Percentiles rank a stretch among this genome's conserved stretches.
Conservation (phyloP, 768 basidiomycete genomes). For the Calocera cornea region DNA sequence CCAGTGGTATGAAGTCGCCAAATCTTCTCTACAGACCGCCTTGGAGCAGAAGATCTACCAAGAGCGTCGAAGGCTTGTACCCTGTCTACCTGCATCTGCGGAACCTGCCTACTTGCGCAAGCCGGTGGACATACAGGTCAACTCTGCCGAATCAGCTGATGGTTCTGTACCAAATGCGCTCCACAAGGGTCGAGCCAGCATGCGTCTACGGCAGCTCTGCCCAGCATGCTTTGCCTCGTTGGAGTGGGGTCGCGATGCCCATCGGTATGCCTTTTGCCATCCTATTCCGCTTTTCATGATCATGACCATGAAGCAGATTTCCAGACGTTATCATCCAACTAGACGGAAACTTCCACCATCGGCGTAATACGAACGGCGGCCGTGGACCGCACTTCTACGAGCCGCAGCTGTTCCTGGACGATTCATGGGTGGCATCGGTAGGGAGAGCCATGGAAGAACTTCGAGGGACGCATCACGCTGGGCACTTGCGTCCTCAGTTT, state of each 20-base stretch:
- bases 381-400: background rate
- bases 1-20: background rate
- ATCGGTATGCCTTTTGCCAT: background rate
- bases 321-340: background rate
- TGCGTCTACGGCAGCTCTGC: background rate
- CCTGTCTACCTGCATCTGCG: background rate
- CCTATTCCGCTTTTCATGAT: background rate
- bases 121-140: background rate
- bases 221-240: conserved; percentile 4
- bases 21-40: background rate
- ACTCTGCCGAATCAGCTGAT: background rate
- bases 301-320: conserved; percentile 4
- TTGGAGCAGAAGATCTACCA: background rate
- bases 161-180: background rate
- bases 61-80: background rate
- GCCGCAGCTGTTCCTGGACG: background rate
- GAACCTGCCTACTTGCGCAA: background rate
- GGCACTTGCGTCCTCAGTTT: background rate
- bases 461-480: background rate
- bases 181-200: background rate
- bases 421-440: background rate
- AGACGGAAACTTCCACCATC: conserved; percentile 7
- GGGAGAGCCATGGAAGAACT: background rate
- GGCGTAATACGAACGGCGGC: background rate
- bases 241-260: background rate